Conservation (phyloP, 345 rosid species). For the Syzygium jambos region DNA sequence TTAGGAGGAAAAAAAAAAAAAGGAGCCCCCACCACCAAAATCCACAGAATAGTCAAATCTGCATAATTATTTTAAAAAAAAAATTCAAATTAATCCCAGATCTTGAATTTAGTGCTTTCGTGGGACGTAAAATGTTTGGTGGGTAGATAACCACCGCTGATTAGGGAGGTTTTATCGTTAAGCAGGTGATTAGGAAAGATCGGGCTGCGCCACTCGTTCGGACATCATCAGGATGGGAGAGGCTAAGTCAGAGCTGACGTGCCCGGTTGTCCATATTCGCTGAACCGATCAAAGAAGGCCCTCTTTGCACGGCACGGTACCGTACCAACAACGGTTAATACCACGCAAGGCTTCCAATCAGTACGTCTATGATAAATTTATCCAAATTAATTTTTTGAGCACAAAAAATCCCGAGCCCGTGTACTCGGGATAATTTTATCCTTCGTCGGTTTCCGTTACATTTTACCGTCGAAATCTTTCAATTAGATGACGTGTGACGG, state of each 20-base stretch:
- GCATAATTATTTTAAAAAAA: background rate
- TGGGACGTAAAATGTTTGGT: background rate
- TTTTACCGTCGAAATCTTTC: too few relatives aligned
- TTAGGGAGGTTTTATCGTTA: background rate
- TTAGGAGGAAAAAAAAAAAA: background rate
- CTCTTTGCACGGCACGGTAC: background rate
- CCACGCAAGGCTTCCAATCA: too few relatives aligned
- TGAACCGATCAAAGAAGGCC: background rate
- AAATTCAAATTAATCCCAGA: background rate
- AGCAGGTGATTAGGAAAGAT: background rate
- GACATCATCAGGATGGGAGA: background rate
- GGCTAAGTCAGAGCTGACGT: background rate
- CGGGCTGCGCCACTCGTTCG: background rate
- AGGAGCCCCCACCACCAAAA: background rate
- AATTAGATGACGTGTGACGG: too few relatives aligned
- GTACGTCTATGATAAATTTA: too few relatives aligned
- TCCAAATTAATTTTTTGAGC: too few relatives aligned
- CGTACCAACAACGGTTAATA: background rate
- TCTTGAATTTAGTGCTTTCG: background rate
- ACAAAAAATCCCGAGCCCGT: too few relatives aligned
- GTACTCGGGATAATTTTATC: too few relatives aligned
- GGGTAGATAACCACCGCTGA: background rate
- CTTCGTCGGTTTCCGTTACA: too few relatives aligned
- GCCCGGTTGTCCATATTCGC: background rate
- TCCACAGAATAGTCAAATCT: background rate